Base-by-base conservation (phyloP, 768 basidiomycete genomes). In the Tubosaeta brunneosetosa region DNA sequence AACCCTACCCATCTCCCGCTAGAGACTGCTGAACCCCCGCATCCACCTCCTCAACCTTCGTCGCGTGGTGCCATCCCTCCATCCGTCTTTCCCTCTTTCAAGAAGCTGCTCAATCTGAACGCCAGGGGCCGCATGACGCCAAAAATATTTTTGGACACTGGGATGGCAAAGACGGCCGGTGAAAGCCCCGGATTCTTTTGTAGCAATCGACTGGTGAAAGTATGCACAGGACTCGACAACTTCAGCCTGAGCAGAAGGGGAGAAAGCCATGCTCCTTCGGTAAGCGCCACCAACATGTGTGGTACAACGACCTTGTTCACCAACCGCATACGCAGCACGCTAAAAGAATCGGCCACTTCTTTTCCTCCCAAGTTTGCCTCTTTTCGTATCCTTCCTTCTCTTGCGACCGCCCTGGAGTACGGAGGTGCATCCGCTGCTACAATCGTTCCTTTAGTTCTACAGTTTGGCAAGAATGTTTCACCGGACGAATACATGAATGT, bases 51-150 rank as follows among this genome's bases (percentile, higher is more conserved):
- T 11, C 72, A 80, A n/a, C 74, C 83, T n/a, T 81, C 86, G 0
- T 82, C 86, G 2, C 81, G 88, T 5, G 94, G 91, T 2, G 63
- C 78, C 6, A 88, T 98, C 34, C 95, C 97, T 0, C 62, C 68
- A 3, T 61, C 81, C 0, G 66, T 97, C 2, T 97, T 95, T 67
- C 78, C 85, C 0, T 75, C 79, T 1, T 94, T 87, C 77, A 94
- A 93, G 69, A 86, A 83, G 47, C 82, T 99, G 34, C 77, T 98
- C 14, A 93, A 93, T 61, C 95, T 94, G 1, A 94, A 85, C 65
- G 83, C 90, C 0, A 90, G 86, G 64, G 78, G 81, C 1, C 83
- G 97, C 19, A 71, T 94, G 61, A 79, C 85, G 1, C 77, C 88
- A 1, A 87, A 89, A 58, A 73, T 74, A 2, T 91, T 98, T 67